Evolutionary conservation across 768 basidiomycete genomes (phyloP), one percentile per base, ranked within the genome.

Genomic region (Lactarius akahatsu): DNA sequence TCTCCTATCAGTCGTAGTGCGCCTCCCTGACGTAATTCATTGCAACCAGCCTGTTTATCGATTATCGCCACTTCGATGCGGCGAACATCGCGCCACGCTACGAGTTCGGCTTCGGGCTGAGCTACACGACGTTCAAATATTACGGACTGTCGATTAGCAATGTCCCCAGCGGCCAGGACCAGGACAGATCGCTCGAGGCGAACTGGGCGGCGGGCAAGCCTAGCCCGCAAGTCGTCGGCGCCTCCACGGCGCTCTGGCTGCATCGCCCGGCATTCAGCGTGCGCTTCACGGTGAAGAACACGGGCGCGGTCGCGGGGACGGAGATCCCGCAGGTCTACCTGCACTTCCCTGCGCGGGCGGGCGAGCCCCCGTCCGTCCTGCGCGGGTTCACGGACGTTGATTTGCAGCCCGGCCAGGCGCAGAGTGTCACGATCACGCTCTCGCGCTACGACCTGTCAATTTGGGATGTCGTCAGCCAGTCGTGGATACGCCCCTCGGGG

Each of bases 81-180:
- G 78, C 84, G 75, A 83, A 87, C 68, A 91, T 93, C 69, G 81
- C 81, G 0, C 92, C 92, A 4, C 89, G 90, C 43, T 94, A 86
- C 72, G 91, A 92, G 73, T 98, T 98, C 74, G 95, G 95, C 5
- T 96, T 87, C 73, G 95, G 95, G 0, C 75, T 96, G 72, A 90
- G 87, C 63, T 98, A 97, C 78, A 90, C 95, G 52, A 82, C 77
- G 2, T 98, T 96, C 75, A 76, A 82, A 38, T 96, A 93, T 74
- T 85, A 80, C 52, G 77, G 82, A 38, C 77, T 95, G 13, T 69
- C 79, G 3, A 76, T 91, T 38, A 73, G 73, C 18, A 78, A 79
- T 62, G 74, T 89, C 4, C 1, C 1, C 1, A 55, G 59, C 4
- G 61, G 72, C 9, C 65, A 69, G n/a, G 77, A 81, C n/a, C 77